Evolutionary conservation across 116 monocot genomes (phyloP).

Genomic region (Dioscorea cayenensis): DNA sequence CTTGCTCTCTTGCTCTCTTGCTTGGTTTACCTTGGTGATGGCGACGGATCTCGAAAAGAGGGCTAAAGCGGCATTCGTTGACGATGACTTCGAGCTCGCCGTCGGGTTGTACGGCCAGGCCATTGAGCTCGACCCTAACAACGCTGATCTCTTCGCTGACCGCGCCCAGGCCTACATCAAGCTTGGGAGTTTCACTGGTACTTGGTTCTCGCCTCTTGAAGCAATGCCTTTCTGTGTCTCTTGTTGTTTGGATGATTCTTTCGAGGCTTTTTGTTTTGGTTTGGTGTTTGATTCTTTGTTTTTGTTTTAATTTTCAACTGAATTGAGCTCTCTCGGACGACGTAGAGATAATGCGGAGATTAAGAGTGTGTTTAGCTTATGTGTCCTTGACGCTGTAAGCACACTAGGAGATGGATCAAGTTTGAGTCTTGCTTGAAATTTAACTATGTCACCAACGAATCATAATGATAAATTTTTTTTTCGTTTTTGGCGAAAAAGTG

Average conservation of each 20-base stretch:
- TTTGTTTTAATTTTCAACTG: not conserved
- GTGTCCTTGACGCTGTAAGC: too few species aligned
- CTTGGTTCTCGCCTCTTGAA: not conserved
- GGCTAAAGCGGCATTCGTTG: slow-evolving; percentile 70
- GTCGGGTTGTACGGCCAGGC: slow-evolving; percentile 59
- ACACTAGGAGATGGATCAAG: too few species aligned
- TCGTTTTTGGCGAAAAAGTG: too few species aligned
- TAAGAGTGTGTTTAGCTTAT: too few species aligned
- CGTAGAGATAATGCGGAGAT: too few species aligned
- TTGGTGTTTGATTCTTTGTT: not conserved
- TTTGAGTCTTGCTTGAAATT: too few species aligned
- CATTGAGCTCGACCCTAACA: slow-evolving; percentile 36
- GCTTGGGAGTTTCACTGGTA: slow-evolving; percentile 55
- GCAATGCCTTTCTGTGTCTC: not conserved
- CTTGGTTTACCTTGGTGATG: slow-evolving; percentile 7
- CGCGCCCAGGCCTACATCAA: slow-evolving; percentile 80
- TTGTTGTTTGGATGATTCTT: not conserved
- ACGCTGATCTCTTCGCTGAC: slow-evolving; percentile 66
- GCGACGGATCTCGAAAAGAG: slow-evolving; percentile 42
- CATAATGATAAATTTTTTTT: too few species aligned
- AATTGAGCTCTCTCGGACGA: not conserved
- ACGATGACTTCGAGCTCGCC: slow-evolving; percentile 67
- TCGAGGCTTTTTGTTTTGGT: not conserved
- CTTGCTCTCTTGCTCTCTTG: not conserved
- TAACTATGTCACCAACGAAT: too few species aligned